Evolutionary conservation across 106 monocot genomes (phyloP), one percentile per base, ranked within the genome.

Genomic region (Agapanthus africanus): DNA sequence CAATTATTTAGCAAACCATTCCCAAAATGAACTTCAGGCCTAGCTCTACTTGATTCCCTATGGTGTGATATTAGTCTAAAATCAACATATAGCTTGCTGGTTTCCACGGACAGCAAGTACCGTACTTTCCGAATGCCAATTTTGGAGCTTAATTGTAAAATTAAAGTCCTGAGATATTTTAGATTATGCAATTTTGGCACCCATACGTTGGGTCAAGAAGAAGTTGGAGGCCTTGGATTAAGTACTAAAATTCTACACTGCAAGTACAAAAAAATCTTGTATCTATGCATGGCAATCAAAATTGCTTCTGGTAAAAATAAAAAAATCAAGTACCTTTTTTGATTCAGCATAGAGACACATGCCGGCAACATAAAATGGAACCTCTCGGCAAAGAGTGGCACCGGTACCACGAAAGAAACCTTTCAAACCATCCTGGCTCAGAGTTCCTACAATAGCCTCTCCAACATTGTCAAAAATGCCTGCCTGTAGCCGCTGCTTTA

Each of bases 321-420:
- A n/a, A n/a, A n/a, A 67, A 67, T 67, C 37, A 36, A 36, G 19
- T 82, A 90, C 97, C 97, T 99, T 99, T 71, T 99, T 99, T 6
- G 97, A 81, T 77, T 99, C 97, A 40, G 89, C 86, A 75, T 93
- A 99, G 34, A 99, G 87, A 33, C 90, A 70, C 97, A 99, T 86
- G 67, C 97, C 97, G 32, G 97, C 97, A 75, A 99, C 97, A 80
- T 99, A 99, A 66, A 99, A 93, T 47, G 97, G 97, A 34, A 99
- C 97, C 71, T 99, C 97, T 8, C 92, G 82, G 60, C 89, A 99
- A 69, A 93, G 93, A 13, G 97, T 99, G 40, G 97, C 97, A 57
- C 92, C 92, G 33, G 92, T 99, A 27, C 97, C 97, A 31, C 97
- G 89, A 65, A 99, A 99, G 82, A 99, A 99, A 59, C 97, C 97